Conservation (phyloP, 2,329 filamentous ascomycete genomes). For the Pyrenophora tritici-repentis region DNA sequence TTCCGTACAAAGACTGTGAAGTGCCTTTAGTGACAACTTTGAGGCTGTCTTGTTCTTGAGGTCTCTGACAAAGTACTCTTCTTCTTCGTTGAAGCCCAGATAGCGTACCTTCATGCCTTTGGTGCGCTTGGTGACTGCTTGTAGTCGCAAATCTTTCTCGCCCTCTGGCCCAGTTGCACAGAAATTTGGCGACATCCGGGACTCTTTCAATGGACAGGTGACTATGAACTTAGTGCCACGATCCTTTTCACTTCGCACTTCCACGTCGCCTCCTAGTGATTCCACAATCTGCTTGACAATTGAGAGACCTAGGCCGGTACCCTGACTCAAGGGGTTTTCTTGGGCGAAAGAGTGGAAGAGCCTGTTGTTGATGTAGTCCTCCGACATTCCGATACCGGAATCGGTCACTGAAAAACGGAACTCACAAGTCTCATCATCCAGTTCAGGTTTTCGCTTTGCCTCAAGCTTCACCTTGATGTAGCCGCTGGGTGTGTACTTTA, state of each 20-base stretch:
- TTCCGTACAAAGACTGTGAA: slow-evolving; percentile 40
- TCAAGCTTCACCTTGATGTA: slow-evolving; percentile 47
- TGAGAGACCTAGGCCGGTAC: slow-evolving; percentile 47
- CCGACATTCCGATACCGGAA: slow-evolving; percentile 49
- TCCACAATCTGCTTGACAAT: slow-evolving; percentile 49
- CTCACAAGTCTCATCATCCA: slow-evolving; percentile 33
- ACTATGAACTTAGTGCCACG: slow-evolving; percentile 47
- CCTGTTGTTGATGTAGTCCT: slow-evolving; percentile 45
- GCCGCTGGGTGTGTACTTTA: slow-evolving; percentile 47
- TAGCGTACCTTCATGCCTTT: slow-evolving; percentile 38
- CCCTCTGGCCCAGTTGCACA: slow-evolving; percentile 26
- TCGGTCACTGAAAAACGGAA: slow-evolving; percentile 44
- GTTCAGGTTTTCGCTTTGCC: slow-evolving; percentile 24
- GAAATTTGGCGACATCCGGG: slow-evolving; percentile 37
- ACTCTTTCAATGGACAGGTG: slow-evolving; percentile 40
- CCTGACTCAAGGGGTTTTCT: slow-evolving; percentile 46
- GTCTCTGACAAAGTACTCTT: slow-evolving; percentile 38
- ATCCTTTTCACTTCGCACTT: slow-evolving; percentile 44
- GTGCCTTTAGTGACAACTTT: slow-evolving; percentile 37
- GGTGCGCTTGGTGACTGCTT: slow-evolving; percentile 35
- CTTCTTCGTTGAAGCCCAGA: slow-evolving; percentile 42
- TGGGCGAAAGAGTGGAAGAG: slow-evolving; percentile 49
- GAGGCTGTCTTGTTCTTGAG: slow-evolving; percentile 41
- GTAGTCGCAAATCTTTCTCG: slow-evolving; percentile 30
- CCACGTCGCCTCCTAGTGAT: slow-evolving; percentile 44